Base-by-base conservation (phyloP, 257 asterid species). In the Cynanchum wilfordii region DNA sequence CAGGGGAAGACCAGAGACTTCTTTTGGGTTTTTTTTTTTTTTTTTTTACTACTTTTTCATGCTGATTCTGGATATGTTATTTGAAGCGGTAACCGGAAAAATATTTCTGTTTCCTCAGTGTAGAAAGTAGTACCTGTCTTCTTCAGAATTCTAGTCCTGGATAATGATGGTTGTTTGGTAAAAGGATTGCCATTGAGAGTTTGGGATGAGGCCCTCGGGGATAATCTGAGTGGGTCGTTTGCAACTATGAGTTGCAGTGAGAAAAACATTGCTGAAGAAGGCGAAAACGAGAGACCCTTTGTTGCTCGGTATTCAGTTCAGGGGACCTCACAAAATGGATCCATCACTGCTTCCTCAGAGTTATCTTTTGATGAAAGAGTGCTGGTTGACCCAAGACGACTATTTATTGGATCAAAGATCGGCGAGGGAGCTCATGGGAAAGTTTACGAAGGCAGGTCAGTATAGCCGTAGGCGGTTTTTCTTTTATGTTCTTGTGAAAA, bases 341-440 rank as follows among this genome's bases (percentile, higher is more conserved):
- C 91, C 74, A 75, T 54, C 56, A 44, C 75, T 20, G 79, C 78
- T 44, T 66, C 88, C 27, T 75, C 65, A 20, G 89, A 80, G 62
- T 80, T 85, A 30, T 76, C 75, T 77, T 86, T 91, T 75, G 97
- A 91, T 77, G 91, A 86, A 65, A 87, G 87, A 66, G 96, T 91
- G 79, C 88, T 93, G 59, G 85, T 93, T 70, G 98, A 93, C 79
- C 97, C 98, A 9, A 93, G 84, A 76, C 79, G 89, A 67, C 83
- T 93, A 20, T 93, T 85, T 81, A 91, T 93, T 63, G 98, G 96
- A 73, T 79, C 92, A 0, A 91, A 93, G 84, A 86, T 93, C 66
- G 98, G 98, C 0, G 96, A 93, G 80, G 98, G 98, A 60, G 98
- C 98, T 86, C 98, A 93, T 84, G 98, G 97, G 10, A 93, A 93